phyloP scores from a whole-genome alignment of 139 green algal genomes.

The Haematococcus sp. region DNA sequence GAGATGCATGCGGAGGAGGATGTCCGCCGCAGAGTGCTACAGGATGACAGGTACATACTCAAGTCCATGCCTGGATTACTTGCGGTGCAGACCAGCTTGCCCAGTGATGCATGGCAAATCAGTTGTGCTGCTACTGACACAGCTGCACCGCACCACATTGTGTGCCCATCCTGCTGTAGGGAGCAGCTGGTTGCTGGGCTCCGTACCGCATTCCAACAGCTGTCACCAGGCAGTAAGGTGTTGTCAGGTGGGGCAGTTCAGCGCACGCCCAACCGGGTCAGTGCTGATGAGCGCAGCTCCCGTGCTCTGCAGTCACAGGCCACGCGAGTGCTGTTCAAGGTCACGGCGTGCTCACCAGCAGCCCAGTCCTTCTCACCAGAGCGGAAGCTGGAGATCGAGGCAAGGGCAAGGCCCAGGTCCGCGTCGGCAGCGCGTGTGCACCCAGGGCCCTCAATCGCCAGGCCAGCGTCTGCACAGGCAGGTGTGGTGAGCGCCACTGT shows the following conservation, averaged over 20 bases:
- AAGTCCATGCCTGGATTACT: not conserved
- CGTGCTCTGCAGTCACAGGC: not conserved
- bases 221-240: not conserved
- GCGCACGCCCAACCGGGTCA: not conserved
- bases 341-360: not conserved
- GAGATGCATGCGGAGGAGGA: slow-evolving; percentile 7
- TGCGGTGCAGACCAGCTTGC: not conserved
- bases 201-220: slow-evolving; percentile 8
- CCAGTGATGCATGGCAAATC: too few species aligned
- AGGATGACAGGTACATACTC: not conserved
- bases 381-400: slow-evolving; percentile 7
- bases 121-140: too few species aligned
- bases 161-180: too few species aligned
- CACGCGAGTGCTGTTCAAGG: slow-evolving; percentile 8
- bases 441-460: not conserved
- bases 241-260: too few species aligned
- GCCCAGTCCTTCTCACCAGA: not conserved
- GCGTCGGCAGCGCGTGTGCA: not conserved
- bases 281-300: slow-evolving; percentile 6
- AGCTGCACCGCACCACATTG: too few species aligned
- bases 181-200: slow-evolving; percentile 15
- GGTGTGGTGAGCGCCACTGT: not conserved
- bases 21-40: not conserved
- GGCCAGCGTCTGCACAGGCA: slow-evolving; percentile 1
- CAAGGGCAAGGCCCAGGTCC: not conserved